These are phyloP conservation scores for Sporopachydermia quercuum DNA, from an alignment of 805 yeast genomes.

Conservation along the genomic window DNA sequence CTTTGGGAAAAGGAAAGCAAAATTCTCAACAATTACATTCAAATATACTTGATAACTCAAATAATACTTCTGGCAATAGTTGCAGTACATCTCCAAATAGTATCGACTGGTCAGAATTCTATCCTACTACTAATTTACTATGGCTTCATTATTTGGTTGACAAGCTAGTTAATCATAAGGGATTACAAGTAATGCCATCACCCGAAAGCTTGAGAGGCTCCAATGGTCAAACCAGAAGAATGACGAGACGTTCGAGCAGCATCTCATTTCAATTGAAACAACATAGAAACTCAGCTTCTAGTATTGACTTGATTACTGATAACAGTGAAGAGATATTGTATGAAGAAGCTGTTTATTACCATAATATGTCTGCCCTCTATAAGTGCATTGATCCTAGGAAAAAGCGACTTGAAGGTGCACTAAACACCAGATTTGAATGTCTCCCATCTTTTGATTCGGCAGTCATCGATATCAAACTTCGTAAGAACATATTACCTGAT, in stretches of 20 bases:
- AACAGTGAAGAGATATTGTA: neutral
- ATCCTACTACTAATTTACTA: slow-evolving; percentile 37
- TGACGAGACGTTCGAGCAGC: neutral
- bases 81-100: too few species aligned
- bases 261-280: neutral
- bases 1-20: slow-evolving; percentile 1
- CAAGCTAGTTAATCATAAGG: slow-evolving; percentile 29
- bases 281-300: neutral
- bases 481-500: slow-evolving; percentile 5
- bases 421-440: too few species aligned
- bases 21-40: neutral
- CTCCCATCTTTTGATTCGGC: too few species aligned
- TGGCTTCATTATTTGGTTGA: slow-evolving; percentile 55
- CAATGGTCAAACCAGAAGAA: neutral
- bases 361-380: slow-evolving; percentile 9
- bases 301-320: neutral
- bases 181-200: slow-evolving; percentile 8
- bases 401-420: slow-evolving; percentile 8
- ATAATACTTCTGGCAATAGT: neutral
- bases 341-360: slow-evolving; percentile 5
- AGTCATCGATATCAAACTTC: too few species aligned
- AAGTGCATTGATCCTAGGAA: slow-evolving; percentile 14
- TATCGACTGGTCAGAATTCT: slow-evolving; percentile 32
- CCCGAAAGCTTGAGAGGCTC: neutral
- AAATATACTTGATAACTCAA: slow-evolving; percentile 6